Base-by-base conservation (phyloP, 2,329 filamentous ascomycete genomes). In the Exserohilum turcica region DNA sequence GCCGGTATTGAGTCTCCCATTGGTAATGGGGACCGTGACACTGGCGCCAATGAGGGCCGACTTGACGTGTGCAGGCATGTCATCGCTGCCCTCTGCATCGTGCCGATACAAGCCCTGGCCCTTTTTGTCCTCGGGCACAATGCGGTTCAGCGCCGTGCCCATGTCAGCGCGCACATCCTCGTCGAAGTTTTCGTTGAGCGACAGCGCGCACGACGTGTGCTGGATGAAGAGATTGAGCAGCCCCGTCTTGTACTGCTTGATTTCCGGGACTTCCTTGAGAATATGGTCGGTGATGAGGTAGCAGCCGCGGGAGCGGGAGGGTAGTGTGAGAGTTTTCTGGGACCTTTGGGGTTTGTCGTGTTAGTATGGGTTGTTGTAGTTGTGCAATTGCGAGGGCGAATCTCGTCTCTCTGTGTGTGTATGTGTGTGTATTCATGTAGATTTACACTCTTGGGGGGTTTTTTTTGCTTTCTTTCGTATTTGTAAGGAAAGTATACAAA, bases 61-160 rank as follows among this genome's bases (percentile, higher is more conserved):
- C 78, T 99, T 99, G 74, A 99, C 88, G 76, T 99, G 94, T 54
- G 92, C 89, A 32, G 94, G 94, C 91, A 97, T 97, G 76, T 97
- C 94, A 78, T 99, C 94, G 45, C 68, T 64, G 2, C 94, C 94
- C 80, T 96, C 94, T 0, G 88, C 92, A 67, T 84, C 86, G 77
- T 99, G 94, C 37, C 90, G 80, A 77, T 97, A 99, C 39, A 97
- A 74, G 7, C 72, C 71, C 43, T 56, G 47, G 1, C 74, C 74
- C 63, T 77, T 75, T 60, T 70, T 83, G 49, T 95, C 92, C 68
- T 90, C 89, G 0, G 92, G 92, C 36, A 88, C 94, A 67, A 99
- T 89, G 38, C 92, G 82, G 75, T 99, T 93, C 61, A 99, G 80
- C 40, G 93, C 91, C 78, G 97, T 91, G 70, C 86, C 91, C 93